A percentile compares a stretch with the other conserved stretches of the same genome.
phyloP scores from a whole-genome alignment of 2,329 filamentous ascomycete genomes.

The Pyrenochaeta sp. region DNA sequence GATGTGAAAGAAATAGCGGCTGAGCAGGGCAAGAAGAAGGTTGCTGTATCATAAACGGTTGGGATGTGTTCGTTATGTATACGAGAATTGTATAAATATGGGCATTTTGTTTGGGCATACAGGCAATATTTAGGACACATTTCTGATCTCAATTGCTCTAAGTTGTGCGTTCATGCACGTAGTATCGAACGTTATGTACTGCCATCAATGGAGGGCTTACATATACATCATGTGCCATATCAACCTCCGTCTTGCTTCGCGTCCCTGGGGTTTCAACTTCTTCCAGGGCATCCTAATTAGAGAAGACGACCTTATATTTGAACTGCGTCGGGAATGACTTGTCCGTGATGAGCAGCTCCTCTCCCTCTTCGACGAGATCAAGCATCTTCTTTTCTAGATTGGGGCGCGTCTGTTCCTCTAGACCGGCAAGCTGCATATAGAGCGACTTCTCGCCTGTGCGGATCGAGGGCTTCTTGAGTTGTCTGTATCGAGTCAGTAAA shows the following conservation, averaged over 20 bases:
- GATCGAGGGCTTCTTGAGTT: conserved; percentile 92
- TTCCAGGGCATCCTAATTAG: conserved; percentile 24
- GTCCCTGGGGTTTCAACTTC: neutral
- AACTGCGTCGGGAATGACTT: conserved; percentile 83
- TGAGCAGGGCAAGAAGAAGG: conserved; percentile 8
- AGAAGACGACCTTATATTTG: conserved; percentile 65
- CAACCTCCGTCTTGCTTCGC: neutral
- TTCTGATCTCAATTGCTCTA: conserved; percentile 1
- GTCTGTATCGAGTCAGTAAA: conserved; percentile 51
- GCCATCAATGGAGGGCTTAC: neutral
- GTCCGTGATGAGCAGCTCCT: conserved; percentile 92
- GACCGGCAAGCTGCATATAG: conserved; percentile 85
- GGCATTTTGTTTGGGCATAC: neutral
- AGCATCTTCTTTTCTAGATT: conserved; percentile 81
- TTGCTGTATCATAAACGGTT: conserved; percentile 6
- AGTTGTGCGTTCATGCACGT: neutral
- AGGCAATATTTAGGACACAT: neutral
- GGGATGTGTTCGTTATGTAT: conserved; percentile 12
- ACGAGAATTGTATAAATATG: conserved; percentile 11
- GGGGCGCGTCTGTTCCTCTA: conserved; percentile 83
- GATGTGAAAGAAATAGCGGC: neutral
- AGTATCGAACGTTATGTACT: neutral
- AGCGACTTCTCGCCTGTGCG: conserved; percentile 82
- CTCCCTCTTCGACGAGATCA: conserved; percentile 80
- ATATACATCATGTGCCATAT: neutral